Base-by-base conservation (phyloP, 208 protist genomes). In the Endotrypanum monterogeii region DNA sequence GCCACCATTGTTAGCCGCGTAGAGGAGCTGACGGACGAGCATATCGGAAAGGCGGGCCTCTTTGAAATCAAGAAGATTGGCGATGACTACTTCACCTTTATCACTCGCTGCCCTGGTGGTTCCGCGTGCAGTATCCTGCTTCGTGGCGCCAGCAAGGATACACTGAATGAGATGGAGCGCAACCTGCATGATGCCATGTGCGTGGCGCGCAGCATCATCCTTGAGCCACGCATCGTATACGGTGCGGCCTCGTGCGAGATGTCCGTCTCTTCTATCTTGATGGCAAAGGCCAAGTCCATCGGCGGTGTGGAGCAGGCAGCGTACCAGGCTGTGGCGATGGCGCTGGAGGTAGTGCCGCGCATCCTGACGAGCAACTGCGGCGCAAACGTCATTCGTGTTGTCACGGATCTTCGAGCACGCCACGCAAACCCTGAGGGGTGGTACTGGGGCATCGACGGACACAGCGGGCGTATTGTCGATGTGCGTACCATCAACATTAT, bases 311-410 rank as follows among this genome's bases (percentile, higher is more conserved):
- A 98, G 73, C 98, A 99, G 91, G 96, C 94, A 50, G 96, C 99
- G 32, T 99, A 99, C 89, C 86, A 97, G 79, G 97, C 98, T 44
- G 89, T 99, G 57, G 98, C 98, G 69, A 89, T 92, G 77, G 95
- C 97, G 23, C 86, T 99, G 11, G 98, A 99, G 78, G 95, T 99
- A 20, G 92, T 99, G n/a, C 97, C 98, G 28, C 89, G 99, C 67
- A 99, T 99, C 71, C 90, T 99, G 8, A 96, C 98, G 54, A 96
- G 99, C 83, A 99, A 99, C 92, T 99, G 99, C 89, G 99, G 99
- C 73, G 98, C 92, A 30, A 98, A 99, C 74, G 94, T 99, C 39
- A 99, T 99, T 69, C 91, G 98, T 51, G 84, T 97, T 2, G 86
- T 99, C 2, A 99, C 99, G 8, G 98, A 99, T 76, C 94, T 99